Conservation (phyloP, 306 rosid species). For the Pterocarpus santalinus region DNA sequence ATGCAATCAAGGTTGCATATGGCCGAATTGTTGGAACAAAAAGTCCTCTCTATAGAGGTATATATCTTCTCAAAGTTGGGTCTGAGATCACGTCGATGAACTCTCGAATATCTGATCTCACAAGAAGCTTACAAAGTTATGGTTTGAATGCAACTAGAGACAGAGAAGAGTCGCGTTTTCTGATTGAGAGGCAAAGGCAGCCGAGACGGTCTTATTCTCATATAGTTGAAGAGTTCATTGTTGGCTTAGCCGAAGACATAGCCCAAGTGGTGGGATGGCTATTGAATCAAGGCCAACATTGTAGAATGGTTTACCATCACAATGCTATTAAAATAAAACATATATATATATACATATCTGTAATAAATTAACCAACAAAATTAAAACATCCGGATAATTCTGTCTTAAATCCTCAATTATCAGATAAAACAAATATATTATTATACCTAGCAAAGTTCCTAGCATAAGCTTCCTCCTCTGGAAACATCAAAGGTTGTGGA, state of each 20-base stretch:
- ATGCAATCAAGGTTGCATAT: constrained; percentile 34
- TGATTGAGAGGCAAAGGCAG: constrained; percentile 29
- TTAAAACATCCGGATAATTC: too few relatives aligned
- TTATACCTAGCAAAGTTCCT: too few relatives aligned
- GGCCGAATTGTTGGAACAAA: background rate
- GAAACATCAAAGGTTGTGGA: background rate
- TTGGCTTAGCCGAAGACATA: constrained; percentile 54
- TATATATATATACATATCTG: too few relatives aligned
- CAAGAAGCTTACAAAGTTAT: constrained; percentile 46
- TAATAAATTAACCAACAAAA: too few relatives aligned
- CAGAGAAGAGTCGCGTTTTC: constrained; percentile 21
- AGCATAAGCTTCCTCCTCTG: too few relatives aligned
- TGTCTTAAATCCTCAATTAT: too few relatives aligned
- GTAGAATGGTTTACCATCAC: constrained; percentile 47
- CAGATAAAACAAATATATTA: too few relatives aligned
- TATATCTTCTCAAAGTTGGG: constrained; percentile 42
- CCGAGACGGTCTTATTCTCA: constrained; percentile 63
- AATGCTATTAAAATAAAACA: constrained; percentile 8
- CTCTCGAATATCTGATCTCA: constrained; percentile 48
- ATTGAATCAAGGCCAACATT: constrained; percentile 23
- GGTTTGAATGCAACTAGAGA: constrained; percentile 42
- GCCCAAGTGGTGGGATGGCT: constrained; percentile 45
- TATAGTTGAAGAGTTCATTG: constrained; percentile 52
- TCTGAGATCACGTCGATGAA: constrained; percentile 43
- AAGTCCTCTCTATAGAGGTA: constrained; percentile 32